Percentiles rank a stretch among this genome's conserved stretches.
These are phyloP conservation scores for Hibiscus syriacus DNA, from an alignment of 345 rosid genomes.

Conservation along the genomic window DNA sequence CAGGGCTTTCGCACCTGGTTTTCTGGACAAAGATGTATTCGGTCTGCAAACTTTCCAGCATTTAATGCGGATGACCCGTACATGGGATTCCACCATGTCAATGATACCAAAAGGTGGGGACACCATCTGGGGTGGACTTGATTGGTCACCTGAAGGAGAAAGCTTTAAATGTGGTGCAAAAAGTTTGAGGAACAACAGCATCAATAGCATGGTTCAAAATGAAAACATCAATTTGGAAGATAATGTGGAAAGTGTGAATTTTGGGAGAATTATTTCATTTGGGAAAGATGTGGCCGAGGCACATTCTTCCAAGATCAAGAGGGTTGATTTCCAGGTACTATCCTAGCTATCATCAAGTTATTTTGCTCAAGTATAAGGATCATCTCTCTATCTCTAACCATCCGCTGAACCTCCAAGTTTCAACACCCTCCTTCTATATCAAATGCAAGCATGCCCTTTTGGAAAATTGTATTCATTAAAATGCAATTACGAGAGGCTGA, in stretches of 20 bases:
- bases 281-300: constrained; percentile 50
- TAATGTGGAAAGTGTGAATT: constrained; percentile 21
- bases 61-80: constrained; percentile 61
- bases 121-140: constrained; percentile 61
- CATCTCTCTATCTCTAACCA: neutral
- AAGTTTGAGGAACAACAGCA: constrained; percentile 25
- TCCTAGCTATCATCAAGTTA: constrained; percentile 1
- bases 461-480: neutral
- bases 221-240: constrained; percentile 11
- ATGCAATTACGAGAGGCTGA: neutral
- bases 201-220: constrained; percentile 8
- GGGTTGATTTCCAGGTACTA: constrained; percentile 52
- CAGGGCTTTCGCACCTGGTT: constrained; percentile 58
- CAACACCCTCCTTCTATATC: neutral
- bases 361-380: neutral
- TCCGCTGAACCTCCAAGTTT: neutral
- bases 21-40: constrained; percentile 53
- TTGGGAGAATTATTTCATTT: constrained; percentile 63
- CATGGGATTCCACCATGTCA: constrained; percentile 76
- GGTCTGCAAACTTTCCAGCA: constrained; percentile 56
- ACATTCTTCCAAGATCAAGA: constrained; percentile 43
- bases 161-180: constrained; percentile 27
- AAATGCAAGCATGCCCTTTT: neutral
- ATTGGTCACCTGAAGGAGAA: constrained; percentile 58
- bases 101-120: constrained; percentile 79